Evolutionary conservation across 2,329 filamentous ascomycete species (phyloP), one percentile per base, ranked within the genome.

Genomic region (Alternaria gaisen): DNA sequence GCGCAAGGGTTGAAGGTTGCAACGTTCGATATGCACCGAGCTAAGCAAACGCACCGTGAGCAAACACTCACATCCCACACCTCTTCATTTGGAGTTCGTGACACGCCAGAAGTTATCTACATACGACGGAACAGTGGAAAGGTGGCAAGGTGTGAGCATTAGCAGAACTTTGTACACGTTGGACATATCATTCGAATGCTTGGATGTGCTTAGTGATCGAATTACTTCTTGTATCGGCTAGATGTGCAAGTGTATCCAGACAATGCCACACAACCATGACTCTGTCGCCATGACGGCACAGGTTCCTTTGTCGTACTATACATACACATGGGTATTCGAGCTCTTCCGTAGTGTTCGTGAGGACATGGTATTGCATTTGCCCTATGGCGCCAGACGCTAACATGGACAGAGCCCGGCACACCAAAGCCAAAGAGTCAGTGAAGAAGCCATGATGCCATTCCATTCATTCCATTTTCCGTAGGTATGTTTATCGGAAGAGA

Each of bases 291-390:
- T 38, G 34, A n/a, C 16, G 3, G 16, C 34, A 7, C 16, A 9
- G 14, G 22, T 4, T 9, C n/a, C 36, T 28, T 28, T 28, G 30
- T 2, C 30, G 5, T 48, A 16, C 30, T 48, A 5, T 26, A 36
- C 32, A 50, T n/a, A 12, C 30, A 50, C 46, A 14, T 26, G 14
- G 22, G 30, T n/a, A 3, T 9, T 18, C 46, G 20, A 18, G 20
- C 30, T 38, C 32, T 50, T 30, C 24, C 24, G 34, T 18, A n/a
- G 30, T 44, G 53, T 68, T 73, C 71, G 68, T 74, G 61, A 74
- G 71, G 69, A 75, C 72, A 70, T 74, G 72, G 66, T 71, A 75
- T 75, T 74, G 70, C 69, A 76, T 75, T 72, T 74, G 72, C 71
- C 68, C 72, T 74, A 72, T 72, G 68, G 70, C 65, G 69, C 72